Conservation (phyloP, 352 stramenopile species). For the Phytophthora litchii region DNA sequence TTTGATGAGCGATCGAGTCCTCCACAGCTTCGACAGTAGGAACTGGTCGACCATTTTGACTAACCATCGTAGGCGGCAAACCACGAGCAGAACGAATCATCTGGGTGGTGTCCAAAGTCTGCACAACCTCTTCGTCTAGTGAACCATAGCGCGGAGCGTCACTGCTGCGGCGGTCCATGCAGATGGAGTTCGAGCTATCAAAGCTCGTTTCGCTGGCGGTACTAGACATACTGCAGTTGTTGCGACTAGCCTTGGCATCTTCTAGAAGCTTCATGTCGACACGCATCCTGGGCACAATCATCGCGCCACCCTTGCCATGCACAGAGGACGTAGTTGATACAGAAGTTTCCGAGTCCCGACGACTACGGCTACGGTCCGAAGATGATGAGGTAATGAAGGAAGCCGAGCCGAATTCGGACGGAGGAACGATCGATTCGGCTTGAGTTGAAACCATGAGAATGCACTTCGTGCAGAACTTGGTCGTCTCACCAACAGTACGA, state of each 20-base stretch:
- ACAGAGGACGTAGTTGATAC: slow-evolving; percentile 38
- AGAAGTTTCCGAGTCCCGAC: slow-evolving; percentile 30
- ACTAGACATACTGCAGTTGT: slow-evolving; percentile 42
- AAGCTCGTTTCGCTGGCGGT: slow-evolving; percentile 57
- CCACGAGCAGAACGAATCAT: slow-evolving; percentile 33
- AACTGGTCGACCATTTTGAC: slow-evolving; percentile 12
- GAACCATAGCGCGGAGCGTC: slow-evolving; percentile 32
- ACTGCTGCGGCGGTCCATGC: slow-evolving; percentile 34
- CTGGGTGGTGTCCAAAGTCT: slow-evolving; percentile 46
- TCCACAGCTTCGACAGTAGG: slow-evolving; percentile 51
- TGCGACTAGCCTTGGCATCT: slow-evolving; percentile 30
- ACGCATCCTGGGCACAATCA: slow-evolving; percentile 25
- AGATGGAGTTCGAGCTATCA: slow-evolving; percentile 39
- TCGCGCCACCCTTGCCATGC: slow-evolving; percentile 12
- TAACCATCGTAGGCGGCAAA: slow-evolving; percentile 11
- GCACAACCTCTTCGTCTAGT: slow-evolving; percentile 48
- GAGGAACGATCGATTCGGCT: slow-evolving; percentile 30
- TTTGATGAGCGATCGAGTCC: slow-evolving; percentile 70
- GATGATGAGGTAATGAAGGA: slow-evolving; percentile 41
- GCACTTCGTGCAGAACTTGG: slow-evolving; percentile 81
- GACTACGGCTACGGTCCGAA: slow-evolving; percentile 28
- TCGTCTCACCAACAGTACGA: slow-evolving; percentile 49
- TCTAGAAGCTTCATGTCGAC: slow-evolving; percentile 55
- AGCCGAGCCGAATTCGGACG: slow-evolving; percentile 35
- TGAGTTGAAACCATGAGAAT: slow-evolving; percentile 59